These are phyloP conservation scores for Solanum ossicruentum DNA, from an alignment of 257 asterid species.

Conservation along the genomic window DNA sequence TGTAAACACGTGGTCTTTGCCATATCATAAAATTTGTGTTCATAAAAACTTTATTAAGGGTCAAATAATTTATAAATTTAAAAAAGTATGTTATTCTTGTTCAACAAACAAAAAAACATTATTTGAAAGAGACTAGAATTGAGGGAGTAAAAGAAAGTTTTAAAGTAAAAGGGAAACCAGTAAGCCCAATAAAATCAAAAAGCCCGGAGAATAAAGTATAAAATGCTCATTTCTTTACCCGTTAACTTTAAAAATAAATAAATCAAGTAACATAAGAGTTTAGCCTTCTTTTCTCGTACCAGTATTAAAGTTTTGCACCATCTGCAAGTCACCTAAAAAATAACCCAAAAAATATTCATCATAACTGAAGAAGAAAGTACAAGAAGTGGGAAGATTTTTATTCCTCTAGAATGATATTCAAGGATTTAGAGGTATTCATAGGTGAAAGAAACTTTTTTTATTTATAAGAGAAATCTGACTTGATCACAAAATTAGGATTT, in stretches of 20 bases:
- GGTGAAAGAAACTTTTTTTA: too few species aligned
- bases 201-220: background rate
- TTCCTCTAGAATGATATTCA: too few species aligned
- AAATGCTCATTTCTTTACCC: background rate
- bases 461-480: too few species aligned
- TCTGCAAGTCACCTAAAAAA: background rate
- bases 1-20: background rate
- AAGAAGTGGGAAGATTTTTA: too few species aligned
- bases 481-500: too few species aligned
- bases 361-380: too few species aligned
- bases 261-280: background rate
- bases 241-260: background rate
- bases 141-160: background rate
- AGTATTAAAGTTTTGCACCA: background rate
- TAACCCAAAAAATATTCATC: background rate
- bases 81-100: too few species aligned
- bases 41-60: background rate
- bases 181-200: background rate
- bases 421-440: too few species aligned
- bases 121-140: background rate
- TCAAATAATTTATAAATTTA: too few species aligned
- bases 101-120: too few species aligned
- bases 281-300: background rate
- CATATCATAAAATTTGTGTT: background rate
- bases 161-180: background rate